Base-by-base conservation (phyloP, 2,329 filamentous ascomycete species). In the Sporothrix brasiliensis region DNA sequence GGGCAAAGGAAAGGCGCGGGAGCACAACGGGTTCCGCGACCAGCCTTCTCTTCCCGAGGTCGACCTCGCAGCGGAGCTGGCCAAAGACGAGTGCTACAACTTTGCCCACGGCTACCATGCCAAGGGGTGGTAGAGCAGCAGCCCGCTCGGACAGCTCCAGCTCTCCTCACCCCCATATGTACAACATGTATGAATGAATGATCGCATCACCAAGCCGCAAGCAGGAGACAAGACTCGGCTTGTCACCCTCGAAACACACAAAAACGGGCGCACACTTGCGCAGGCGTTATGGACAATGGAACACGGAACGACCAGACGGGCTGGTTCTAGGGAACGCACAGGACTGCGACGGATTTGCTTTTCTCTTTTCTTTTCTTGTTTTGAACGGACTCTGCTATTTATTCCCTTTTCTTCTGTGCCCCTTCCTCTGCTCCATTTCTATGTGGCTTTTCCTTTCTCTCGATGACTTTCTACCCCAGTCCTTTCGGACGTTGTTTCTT, bases 91-190 rank as follows among this genome's bases (percentile, higher is more conserved):
- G 16, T 69, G 65, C 60, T 74, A 71, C 68, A 65, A 49, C 60
- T 71, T 39, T 50, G 65, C 19, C 34, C 41, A 41, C 21, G 68
- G 70, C 49, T 73, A 72, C 68, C 68, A 74, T 66, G 49, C 52
- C 19, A 68, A 69, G n/a, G 73, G 73, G 5, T 73, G 73, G 73
- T 73, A 54, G n/a, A 67, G 2, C 10, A 19, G 27, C 14, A 2
- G 24, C 9, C 30, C 44, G 44, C 61, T 19, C 5, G 4, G 4
- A 24, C 30, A 14, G 41, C 7, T 13, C 41, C 11, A 13, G 41
- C 41, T 13, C 10, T 11, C 41, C 41, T 13, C 41, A 3, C 11
- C 14, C 11, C 41, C 9, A n/a, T 1, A 10, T 54, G 30, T 47
- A 47, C 50, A 54, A 54, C n/a, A 54, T 11, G 13, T 4, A 24